phyloP scores from a whole-genome alignment of 106 monocot species.

The Phalaenopsis equestris region DNA sequence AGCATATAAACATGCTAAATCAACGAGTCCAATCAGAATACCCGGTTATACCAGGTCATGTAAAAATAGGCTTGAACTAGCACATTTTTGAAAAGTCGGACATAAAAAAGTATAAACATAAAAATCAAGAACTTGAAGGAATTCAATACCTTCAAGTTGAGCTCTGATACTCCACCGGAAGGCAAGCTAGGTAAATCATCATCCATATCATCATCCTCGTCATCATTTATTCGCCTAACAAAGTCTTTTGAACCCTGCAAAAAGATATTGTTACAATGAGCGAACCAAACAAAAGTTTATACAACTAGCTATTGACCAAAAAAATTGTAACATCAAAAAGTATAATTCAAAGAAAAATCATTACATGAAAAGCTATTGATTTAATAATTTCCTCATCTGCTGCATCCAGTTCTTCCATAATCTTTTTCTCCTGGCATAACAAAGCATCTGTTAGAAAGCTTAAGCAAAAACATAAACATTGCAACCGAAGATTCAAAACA shows the following conservation, averaged over 20 bases:
- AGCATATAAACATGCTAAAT: not conserved
- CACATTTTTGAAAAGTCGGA: not conserved
- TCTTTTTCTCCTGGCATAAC: constrained; percentile 51
- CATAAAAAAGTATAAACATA: not conserved
- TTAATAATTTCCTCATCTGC: constrained; percentile 77
- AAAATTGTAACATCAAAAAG: not conserved
- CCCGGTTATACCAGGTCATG: not conserved
- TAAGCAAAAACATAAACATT: not conserved
- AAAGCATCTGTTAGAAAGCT: constrained; percentile 7
- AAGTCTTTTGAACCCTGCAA: constrained; percentile 54
- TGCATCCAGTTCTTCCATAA: constrained; percentile 55
- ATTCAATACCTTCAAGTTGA: constrained; percentile 1
- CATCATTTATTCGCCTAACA: constrained; percentile 60
- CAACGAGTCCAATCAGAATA: not conserved
- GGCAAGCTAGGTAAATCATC: constrained; percentile 5
- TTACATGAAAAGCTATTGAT: constrained; percentile 58
- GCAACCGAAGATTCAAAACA: not conserved
- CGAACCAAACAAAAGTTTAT: not conserved
- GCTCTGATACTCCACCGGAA: constrained; percentile 2
- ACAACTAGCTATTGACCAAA: not conserved
- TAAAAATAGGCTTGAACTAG: not conserved
- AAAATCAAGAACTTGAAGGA: not conserved
- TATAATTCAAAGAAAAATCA: not conserved
- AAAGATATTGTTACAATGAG: not conserved
- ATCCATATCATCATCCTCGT: constrained; percentile 41